phyloP scores from a whole-genome alignment of 129 eudicot species.

The Apium graveolens region DNA sequence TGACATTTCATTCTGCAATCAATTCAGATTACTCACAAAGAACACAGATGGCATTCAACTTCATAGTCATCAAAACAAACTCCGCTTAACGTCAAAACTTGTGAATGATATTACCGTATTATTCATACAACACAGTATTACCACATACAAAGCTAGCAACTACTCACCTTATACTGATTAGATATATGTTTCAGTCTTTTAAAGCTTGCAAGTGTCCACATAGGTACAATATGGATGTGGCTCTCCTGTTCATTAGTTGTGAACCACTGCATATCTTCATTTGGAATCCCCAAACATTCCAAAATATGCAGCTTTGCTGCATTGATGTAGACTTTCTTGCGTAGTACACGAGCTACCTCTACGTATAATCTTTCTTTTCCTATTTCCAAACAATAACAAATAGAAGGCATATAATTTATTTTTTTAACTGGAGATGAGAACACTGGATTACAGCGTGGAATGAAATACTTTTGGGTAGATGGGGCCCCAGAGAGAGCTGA shows the following conservation, averaged over 20 bases:
- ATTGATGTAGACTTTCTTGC: constrained; percentile 60
- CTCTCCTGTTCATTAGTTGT: constrained; percentile 79
- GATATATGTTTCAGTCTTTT: constrained; percentile 75
- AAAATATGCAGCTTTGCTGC: constrained; percentile 75
- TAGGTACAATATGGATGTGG: constrained; percentile 88
- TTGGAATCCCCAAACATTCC: constrained; percentile 62
- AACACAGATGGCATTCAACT: background rate
- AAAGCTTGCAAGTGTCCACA: constrained; percentile 96
- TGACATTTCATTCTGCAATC: background rate
- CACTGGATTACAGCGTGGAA: background rate
- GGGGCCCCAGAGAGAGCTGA: background rate
- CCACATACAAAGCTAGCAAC: background rate
- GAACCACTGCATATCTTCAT: constrained; percentile 83
- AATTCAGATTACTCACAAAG: background rate
- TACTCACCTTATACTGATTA: constrained; percentile 59
- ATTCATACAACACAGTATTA: background rate
- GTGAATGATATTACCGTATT: background rate
- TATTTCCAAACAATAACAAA: constrained; percentile 19
- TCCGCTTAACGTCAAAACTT: background rate
- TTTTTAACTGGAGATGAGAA: background rate
- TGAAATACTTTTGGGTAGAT: background rate
- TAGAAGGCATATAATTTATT: constrained; percentile 7
- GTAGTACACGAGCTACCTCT: constrained; percentile 88
- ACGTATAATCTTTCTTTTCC: constrained; percentile 92
- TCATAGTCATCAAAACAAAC: background rate